Percentiles rank a stretch among this genome's conserved stretches.
phyloP scores from a whole-genome alignment of 2,329 filamentous ascomycete genomes.

The Ophiostoma piceae region DNA sequence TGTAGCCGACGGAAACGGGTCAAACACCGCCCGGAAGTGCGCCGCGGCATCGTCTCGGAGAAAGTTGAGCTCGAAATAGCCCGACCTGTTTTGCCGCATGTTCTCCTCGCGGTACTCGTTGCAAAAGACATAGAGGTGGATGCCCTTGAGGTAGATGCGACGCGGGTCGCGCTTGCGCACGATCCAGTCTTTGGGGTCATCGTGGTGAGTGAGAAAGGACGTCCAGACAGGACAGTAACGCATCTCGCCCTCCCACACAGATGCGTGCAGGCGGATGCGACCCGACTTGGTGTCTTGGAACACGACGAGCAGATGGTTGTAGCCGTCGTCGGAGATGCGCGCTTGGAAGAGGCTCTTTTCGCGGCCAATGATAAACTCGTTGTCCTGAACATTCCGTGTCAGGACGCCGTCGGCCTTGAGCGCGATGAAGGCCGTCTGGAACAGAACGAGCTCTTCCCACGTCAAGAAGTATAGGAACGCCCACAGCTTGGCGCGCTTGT shows the following conservation, averaged over 20 bases:
- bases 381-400: constrained; percentile 41
- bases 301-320: constrained; percentile 50
- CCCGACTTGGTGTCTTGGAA: constrained; percentile 47
- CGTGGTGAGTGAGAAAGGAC: constrained; percentile 51
- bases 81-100: constrained; percentile 45
- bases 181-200: constrained; percentile 40
- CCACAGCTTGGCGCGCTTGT: constrained; percentile 47
- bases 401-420: constrained; percentile 49
- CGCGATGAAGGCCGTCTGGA: constrained; percentile 54
- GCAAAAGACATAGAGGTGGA: constrained; percentile 57
- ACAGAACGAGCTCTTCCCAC: constrained; percentile 60
- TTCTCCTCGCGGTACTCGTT: constrained; percentile 49
- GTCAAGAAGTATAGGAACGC: constrained; percentile 52
- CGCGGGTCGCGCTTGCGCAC: constrained; percentile 41
- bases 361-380: constrained; percentile 43
- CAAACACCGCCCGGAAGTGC: constrained; percentile 42
- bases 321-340: constrained; percentile 49
- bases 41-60: constrained; percentile 39
- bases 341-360: constrained; percentile 53
- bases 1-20: constrained; percentile 23
- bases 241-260: constrained; percentile 51
- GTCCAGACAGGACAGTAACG: constrained; percentile 58
- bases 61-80: constrained; percentile 50
- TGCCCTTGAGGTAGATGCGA: constrained; percentile 48
- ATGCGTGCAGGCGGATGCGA: constrained; percentile 51